Evolutionary conservation across 805 yeast species (phyloP), one percentile per base, ranked within the genome.

Genomic region (Lipomyces spencermartinsiae): DNA sequence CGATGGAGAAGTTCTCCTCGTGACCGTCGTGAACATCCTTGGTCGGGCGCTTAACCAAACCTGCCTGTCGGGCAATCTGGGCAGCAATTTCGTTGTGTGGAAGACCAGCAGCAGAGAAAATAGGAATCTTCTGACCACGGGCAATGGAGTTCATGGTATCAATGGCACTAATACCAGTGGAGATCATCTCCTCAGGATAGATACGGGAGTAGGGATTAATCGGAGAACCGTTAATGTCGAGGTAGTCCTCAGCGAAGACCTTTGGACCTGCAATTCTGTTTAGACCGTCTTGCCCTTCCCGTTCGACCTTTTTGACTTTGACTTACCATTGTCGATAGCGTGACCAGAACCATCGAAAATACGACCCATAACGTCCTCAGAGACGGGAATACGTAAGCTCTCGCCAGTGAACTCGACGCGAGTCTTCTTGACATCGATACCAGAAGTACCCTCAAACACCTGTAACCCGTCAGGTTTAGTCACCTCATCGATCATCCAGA

Each of bases 51-150:
- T 71, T 71, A 63, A 96, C 99, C 79, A 95, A 86, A 75, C 98
- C 97, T 54, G 99, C 99, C 84, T 95, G 99, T 85, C 99, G 93
- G 86, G 98, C 94, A 80, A 95, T 94, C 83, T 95, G 99, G 58
- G 99, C 99, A 70, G 99, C 99, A 83, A 95, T 94, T 82, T 95
- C 99, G 80, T 95, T 95, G 83, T 95, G 99, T 67, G 99, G 99
- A 79, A 95, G 87, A 85, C 99, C 99, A 63, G 98, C 93, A 59
- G 99, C 99, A 64, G 98, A 92, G 84, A 95, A 95, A 80, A 95
- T 96, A 64, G 99, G 99, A 80, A 95, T 95, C 84, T 95, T 95
- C 84, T 95, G 99, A 74, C 99, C 99, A 87, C 99, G 92, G 69
- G 99, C 99, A 85, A 95, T 95, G 57, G 99, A 94, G 83, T 95